Evolutionary conservation across 2,329 filamentous ascomycete genomes (phyloP).

Genomic region (Colletotrichum australisinense): DNA sequence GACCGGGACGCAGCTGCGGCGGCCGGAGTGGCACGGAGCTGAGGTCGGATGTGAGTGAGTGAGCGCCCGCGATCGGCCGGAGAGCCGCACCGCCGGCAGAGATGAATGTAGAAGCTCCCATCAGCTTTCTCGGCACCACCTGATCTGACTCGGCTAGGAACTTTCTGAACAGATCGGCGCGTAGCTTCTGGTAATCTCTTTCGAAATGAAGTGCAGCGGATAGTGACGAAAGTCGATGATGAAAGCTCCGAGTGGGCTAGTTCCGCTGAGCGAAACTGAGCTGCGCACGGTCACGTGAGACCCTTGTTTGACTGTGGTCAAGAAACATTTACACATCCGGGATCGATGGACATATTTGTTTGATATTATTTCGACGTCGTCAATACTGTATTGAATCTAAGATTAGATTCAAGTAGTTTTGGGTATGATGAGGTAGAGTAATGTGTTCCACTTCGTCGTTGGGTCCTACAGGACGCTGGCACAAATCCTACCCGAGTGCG

Average conservation of each 20-base stretch:
- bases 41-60: background rate
- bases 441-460: no score
- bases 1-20: background rate
- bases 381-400: background rate
- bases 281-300: conserved; percentile 27
- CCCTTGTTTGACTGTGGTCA: background rate
- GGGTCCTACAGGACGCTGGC: no score
- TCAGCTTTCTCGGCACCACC: background rate
- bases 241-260: background rate
- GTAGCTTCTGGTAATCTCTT: background rate
- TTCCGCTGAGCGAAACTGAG: background rate
- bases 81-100: background rate
- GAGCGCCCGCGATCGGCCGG: background rate
- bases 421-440: no score
- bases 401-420: no score
- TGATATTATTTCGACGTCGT: background rate
- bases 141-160: background rate
- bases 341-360: background rate
- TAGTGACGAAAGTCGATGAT: conserved; percentile 1
- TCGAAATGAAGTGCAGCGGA: background rate
- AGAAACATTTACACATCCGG: background rate
- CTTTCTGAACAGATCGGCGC: no score
- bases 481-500: no score
- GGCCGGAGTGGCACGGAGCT: background rate
- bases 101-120: background rate